Evolutionary conservation across 1,284 basidiomycete genomes (phyloP), one percentile per base, ranked within the genome.

Genomic region (Leucoagaricus sp.): DNA sequence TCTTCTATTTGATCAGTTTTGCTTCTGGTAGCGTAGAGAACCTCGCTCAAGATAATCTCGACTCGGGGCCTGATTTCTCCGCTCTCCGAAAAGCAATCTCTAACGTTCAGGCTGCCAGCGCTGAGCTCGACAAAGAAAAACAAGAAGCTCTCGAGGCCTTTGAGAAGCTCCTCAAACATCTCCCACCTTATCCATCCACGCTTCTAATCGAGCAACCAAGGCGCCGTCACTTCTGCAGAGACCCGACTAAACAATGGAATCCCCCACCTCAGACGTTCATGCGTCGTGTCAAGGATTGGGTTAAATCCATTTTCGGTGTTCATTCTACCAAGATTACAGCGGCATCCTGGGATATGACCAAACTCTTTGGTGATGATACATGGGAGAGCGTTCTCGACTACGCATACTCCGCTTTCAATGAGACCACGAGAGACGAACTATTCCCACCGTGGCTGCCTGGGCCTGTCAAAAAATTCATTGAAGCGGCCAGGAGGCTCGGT

Each of bases 401-500:
- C 44, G 61, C 64, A 7, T 62, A 64, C 28, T 57, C 58, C 15
- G 58, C 64, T 12, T 58, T 53, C 4, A 55, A 59, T 4, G 50
- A 31, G 23, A 28, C 17, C 33, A 7, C 23, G n/a, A 50, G 49
- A 4, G 58, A 41, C 19, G 42, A 53, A 36, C n/a, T 28, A 26
- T 54, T 59, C 33, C 59, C 54, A 31, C 56, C 58, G 40, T 47
- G 57, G 41, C 44, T 63, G 29, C 64, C 65, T 44, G 69, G 65
- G 60, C 71, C 75, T 63, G 64, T 78, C 46, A 63, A 65, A 53
- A 75, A 81, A 58, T 75, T 93, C 64, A 76, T 83, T 60, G 77
- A 80, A 62, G 84, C 88, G 2, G 80, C 84, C 6, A 79, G 81
- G 63, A 81, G 85, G 36, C 82, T 96, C 38, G 77, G 79, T 41